phyloP scores from a whole-genome alignment of 176 grass and related monocot species.

The Miscanthus lutarioriparius region DNA sequence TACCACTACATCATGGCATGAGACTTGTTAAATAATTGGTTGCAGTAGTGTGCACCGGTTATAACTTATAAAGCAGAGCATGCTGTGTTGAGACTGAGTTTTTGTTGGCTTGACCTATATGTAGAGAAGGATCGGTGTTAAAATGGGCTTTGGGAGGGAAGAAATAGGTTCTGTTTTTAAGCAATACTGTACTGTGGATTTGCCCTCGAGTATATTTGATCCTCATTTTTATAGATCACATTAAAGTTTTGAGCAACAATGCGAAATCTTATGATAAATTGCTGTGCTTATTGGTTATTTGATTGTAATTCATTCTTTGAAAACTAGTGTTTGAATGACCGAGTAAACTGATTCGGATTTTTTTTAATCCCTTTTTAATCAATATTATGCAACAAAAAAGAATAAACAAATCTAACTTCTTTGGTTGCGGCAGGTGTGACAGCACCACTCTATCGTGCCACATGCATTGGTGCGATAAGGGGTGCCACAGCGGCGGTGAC shows the following conservation, averaged over 20 bases:
- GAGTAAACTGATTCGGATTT: not conserved
- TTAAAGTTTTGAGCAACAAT: not conserved
- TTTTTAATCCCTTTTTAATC: too few species aligned
- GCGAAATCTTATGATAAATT: not conserved
- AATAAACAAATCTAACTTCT: too few species aligned
- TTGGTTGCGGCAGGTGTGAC: too few species aligned
- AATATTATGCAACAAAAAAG: too few species aligned
- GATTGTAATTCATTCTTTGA: not conserved
- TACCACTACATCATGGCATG: not conserved
- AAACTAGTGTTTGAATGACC: not conserved
- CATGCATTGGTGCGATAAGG: too few species aligned
- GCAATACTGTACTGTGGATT: conserved; percentile 21
- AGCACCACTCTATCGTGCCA: too few species aligned
- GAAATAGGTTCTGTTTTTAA: conserved; percentile 34
- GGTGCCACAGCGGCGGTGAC: too few species aligned
- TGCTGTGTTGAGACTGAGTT: conserved; percentile 39
- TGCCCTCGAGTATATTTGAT: conserved; percentile 17
- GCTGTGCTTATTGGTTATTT: not conserved
- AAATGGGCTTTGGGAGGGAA: not conserved
- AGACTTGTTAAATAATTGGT: conserved; percentile 32
- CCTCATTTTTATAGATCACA: conserved; percentile 18
- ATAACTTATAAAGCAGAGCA: conserved; percentile 36
- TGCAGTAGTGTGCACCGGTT: conserved; percentile 11
- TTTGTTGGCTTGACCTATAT: conserved; percentile 37
- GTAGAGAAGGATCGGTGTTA: not conserved